These are phyloP conservation scores for Parasitella parasitica DNA, from an alignment of 371 early-diverging fungal genomes.

Conservation along the genomic window DNA sequence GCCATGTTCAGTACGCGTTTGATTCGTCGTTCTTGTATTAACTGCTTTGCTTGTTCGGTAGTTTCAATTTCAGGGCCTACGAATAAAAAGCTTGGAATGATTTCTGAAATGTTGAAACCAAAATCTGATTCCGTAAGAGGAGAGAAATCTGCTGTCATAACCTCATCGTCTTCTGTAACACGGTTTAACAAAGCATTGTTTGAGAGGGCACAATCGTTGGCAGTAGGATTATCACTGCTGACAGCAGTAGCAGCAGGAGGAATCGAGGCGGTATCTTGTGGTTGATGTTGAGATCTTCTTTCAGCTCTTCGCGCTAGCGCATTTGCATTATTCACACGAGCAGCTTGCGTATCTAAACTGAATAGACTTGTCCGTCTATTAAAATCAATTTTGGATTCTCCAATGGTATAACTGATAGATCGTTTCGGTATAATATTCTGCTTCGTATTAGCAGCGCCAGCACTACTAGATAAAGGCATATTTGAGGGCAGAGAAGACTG, in stretches of 20 bases:
- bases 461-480: neutral
- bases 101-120: conserved; percentile 57
- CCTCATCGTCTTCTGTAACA: conserved; percentile 40
- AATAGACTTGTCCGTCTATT: conserved; percentile 45
- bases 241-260: neutral
- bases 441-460: neutral
- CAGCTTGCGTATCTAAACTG: conserved; percentile 52
- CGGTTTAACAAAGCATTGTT: conserved; percentile 12
- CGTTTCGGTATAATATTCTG: conserved; percentile 31
- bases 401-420: conserved; percentile 46
- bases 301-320: conserved; percentile 49
- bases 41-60: conserved; percentile 46
- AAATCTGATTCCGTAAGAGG: conserved; percentile 47
- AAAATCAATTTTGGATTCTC: conserved; percentile 28
- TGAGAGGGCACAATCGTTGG: neutral
- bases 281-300: conserved; percentile 28
- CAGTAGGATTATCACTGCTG: neutral
- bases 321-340: conserved; percentile 47
- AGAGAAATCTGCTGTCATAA: conserved; percentile 19
- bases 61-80: conserved; percentile 64
- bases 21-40: conserved; percentile 41
- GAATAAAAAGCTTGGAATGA: conserved; percentile 59
- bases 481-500: neutral
- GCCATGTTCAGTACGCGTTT: conserved; percentile 65
- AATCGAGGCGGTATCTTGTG: neutral